Percentiles rank a stretch among this genome's conserved stretches.
These are phyloP conservation scores for Aspergillus vadensis DNA, from an alignment of 2,329 filamentous ascomycete species.

Conservation along the genomic window DNA sequence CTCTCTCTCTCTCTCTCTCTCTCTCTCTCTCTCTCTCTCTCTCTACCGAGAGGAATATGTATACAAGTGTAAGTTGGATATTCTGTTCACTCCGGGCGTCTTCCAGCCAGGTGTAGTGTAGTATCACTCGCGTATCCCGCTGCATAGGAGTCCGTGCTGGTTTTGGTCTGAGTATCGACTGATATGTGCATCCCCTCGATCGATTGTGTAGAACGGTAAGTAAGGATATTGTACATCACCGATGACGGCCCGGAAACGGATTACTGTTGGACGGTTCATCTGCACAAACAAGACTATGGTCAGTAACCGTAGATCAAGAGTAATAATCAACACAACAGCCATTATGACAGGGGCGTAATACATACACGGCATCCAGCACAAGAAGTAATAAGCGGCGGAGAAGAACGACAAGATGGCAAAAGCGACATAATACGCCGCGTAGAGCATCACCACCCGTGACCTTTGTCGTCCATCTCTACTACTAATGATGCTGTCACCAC, in stretches of 20 bases:
- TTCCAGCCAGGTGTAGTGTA: too few species aligned
- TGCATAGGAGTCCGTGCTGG: too few species aligned
- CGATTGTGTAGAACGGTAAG: not conserved
- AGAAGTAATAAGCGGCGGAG: slow-evolving; percentile 8
- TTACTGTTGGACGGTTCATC: slow-evolving; percentile 1
- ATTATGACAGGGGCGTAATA: not conserved
- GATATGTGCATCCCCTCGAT: too few species aligned
- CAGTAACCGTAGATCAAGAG: not conserved
- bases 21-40: too few species aligned
- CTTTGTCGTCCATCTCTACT: not conserved
- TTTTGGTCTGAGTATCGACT: not conserved
- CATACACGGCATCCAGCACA: slow-evolving; percentile 7
- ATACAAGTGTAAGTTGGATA: too few species aligned
- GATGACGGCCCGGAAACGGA: not conserved
- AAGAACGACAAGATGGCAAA: slow-evolving; percentile 11
- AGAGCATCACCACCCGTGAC: slow-evolving; percentile 1
- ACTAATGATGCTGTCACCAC: not conserved
- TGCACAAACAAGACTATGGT: not conserved
- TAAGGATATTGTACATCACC: not conserved
- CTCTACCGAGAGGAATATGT: too few species aligned
- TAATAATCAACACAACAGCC: not conserved
- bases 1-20: too few species aligned
- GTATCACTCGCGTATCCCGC: too few species aligned
- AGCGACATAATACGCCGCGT: slow-evolving; percentile 8
- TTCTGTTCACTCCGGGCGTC: too few species aligned